Conservation (phyloP, 495 filamentous ascomycete species). For the Penicillium psychrofluorescens region DNA sequence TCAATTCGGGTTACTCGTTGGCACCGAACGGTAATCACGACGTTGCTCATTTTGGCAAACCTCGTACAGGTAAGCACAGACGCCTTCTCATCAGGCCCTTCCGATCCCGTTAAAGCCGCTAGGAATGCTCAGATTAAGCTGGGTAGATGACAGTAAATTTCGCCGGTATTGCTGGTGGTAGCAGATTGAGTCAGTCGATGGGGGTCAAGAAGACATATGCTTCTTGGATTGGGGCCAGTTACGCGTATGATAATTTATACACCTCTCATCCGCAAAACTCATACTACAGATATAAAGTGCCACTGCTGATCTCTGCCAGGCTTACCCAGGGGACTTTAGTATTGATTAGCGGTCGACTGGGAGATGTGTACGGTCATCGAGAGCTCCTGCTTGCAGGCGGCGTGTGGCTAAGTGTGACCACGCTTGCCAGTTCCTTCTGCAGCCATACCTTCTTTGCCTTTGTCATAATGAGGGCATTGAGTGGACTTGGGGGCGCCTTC, state of each 20-base stretch:
- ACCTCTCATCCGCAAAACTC: background rate
- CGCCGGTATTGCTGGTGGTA: slow-evolving; percentile 23
- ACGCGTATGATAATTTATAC: slow-evolving; percentile 10
- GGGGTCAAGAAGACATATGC: slow-evolving; percentile 14
- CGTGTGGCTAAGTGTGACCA: slow-evolving; percentile 27
- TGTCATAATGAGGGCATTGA: slow-evolving; percentile 29
- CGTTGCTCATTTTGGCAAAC: slow-evolving; percentile 18
- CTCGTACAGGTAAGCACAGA: slow-evolving; percentile 18
- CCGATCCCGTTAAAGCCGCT: too few species aligned
- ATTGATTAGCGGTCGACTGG: slow-evolving; percentile 39
- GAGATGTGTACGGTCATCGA: slow-evolving; percentile 44
- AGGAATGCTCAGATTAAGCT: background rate
- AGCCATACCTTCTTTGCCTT: slow-evolving; percentile 31
- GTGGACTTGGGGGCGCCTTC: slow-evolving; percentile 37
- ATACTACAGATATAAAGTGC: background rate
- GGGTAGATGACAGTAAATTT: slow-evolving; percentile 26
- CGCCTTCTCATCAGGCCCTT: too few species aligned
- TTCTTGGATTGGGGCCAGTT: slow-evolving; percentile 26
- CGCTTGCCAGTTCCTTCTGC: slow-evolving; percentile 33
- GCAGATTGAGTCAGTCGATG: slow-evolving; percentile 15
- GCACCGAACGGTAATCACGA: slow-evolving; percentile 12
- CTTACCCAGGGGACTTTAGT: slow-evolving; percentile 46
- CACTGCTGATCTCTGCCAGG: slow-evolving; percentile 10
- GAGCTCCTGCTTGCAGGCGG: slow-evolving; percentile 33
- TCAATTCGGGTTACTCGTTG: slow-evolving; percentile 8